A percentile compares a stretch with the other conserved stretches of the same genome.
These are phyloP conservation scores for Babesia sp. DNA, from an alignment of 169 alveolate species.

Conservation along the genomic window DNA sequence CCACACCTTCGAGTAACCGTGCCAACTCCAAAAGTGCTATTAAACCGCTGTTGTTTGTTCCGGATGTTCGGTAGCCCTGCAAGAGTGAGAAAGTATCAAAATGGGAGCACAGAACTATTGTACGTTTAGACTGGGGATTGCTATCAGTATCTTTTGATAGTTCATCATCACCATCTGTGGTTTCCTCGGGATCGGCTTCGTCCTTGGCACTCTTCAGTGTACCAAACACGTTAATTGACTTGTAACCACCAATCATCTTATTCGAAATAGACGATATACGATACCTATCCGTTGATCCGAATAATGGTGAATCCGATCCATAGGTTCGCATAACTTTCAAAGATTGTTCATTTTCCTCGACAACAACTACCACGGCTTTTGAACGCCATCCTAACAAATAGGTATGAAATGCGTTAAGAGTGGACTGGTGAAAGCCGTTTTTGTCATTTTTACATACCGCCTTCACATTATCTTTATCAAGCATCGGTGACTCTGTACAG, in stretches of 20 bases:
- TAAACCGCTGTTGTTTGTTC: conserved; percentile 34
- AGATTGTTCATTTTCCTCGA: conserved; percentile 12
- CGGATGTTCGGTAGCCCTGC: conserved; percentile 46
- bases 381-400: not conserved
- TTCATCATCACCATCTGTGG: not conserved
- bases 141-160: not conserved
- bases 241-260: not conserved
- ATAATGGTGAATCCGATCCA: not conserved
- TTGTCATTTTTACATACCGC: conserved; percentile 16
- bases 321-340: not conserved
- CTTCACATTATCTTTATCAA: not conserved
- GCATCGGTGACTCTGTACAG: conserved; percentile 31
- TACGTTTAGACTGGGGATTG: not conserved
- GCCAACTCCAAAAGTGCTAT: conserved; percentile 48
- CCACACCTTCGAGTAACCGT: conserved; percentile 3
- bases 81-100: conserved; percentile 45
- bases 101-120: conserved; percentile 5
- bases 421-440: conserved; percentile 16
- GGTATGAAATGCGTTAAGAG: conserved; percentile 3
- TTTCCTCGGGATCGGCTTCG: not conserved
- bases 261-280: not conserved
- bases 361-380: conserved; percentile 10
- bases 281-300: not conserved
- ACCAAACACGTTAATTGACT: conserved; percentile 14
- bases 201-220: not conserved